Base-by-base conservation (phyloP, 2,329 filamentous ascomycete genomes). In the Aspergillus alliaceus region DNA sequence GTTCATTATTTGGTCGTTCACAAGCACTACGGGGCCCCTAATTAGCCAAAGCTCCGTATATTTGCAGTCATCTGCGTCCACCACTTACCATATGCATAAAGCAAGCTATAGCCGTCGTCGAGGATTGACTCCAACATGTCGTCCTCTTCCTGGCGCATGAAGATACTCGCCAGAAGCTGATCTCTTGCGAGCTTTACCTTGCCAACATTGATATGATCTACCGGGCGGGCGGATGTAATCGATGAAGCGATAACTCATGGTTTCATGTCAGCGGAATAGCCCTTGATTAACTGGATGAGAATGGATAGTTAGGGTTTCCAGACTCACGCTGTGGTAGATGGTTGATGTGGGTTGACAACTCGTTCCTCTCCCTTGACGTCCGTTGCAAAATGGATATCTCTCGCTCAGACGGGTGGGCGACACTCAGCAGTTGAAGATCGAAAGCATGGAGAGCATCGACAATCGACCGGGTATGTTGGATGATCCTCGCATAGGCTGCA, bases 361-460 rank as follows among this genome's bases (percentile, higher is more conserved):
- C 86, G 8, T 84, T 85, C 53, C 95, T 85, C 74, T 98, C 93
- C 6, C 85, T 80, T 4, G 85, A 82, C 1, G 95, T 98, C 71
- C 90, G 91, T 60, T 85, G 82, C 35, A 99, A 79, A 34, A 98
- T 82, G 7, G 89, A 87, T 54, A 88, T 86, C 76, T 98, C 93
- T 4, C 93, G 93, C 24, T 88, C 84, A 2, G 88, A 91, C 1
- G 91, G 84, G 34, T 84, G 84, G 9, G 5, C 27, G 7, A 88
- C 80, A 57, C 93, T 90, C 67, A 90, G 83, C 35, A 96, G 92
- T 60, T 97, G 87, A 9, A 97, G 85, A 62, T 93, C 96, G 90
- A 99, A 96, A 50, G 93, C 91, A 69, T 98, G 93, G 73, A 98
- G 97, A 34, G 91, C 89, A 74, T 97, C 92, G 4, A 98, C 85